A percentile compares a stretch with the other conserved stretches of the same genome.
phyloP scores from a whole-genome alignment of 2,329 filamentous ascomycete species.

The Stagonosporopsis cucurbitacearum region DNA sequence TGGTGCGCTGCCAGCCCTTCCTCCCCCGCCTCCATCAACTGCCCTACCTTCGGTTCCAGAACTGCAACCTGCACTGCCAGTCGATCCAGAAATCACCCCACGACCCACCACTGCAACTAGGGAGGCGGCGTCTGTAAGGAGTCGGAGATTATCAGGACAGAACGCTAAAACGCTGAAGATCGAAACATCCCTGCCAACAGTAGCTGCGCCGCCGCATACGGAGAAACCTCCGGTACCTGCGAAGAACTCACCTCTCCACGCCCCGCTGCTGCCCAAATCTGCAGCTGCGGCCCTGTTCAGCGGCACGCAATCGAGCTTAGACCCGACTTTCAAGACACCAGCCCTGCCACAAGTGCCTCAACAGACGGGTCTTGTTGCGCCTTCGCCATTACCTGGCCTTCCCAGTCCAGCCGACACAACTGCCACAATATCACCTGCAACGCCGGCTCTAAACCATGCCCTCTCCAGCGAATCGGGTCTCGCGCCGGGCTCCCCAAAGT shows the following conservation, averaged over 20 bases:
- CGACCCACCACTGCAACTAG: constrained; percentile 34
- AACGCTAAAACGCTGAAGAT: constrained; percentile 87
- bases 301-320: constrained; percentile 33
- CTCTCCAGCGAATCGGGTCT: constrained; percentile 54
- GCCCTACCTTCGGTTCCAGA: constrained; percentile 41
- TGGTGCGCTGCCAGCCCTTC: constrained; percentile 40
- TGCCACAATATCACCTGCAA: constrained; percentile 51
- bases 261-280: constrained; percentile 46
- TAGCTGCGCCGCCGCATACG: constrained; percentile 42
- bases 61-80: constrained; percentile 31
- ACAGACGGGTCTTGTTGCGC: constrained; percentile 34
- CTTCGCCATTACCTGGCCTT: constrained; percentile 43
- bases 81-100: constrained; percentile 38
- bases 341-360: constrained; percentile 39
- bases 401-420: constrained; percentile 51
- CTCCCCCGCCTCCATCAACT: constrained; percentile 32
- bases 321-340: constrained; percentile 43
- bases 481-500: constrained; percentile 46
- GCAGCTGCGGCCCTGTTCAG: constrained; percentile 41
- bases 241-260: constrained; percentile 42
- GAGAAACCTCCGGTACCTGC: constrained; percentile 43
- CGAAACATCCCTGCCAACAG: constrained; percentile 66
- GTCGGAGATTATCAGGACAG: constrained; percentile 78
- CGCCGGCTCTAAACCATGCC: constrained; percentile 46
- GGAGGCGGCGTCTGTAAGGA: constrained; percentile 64